Conservation (phyloP, 768 basidiomycete genomes). For the Phanerochaete carnosa region DNA sequence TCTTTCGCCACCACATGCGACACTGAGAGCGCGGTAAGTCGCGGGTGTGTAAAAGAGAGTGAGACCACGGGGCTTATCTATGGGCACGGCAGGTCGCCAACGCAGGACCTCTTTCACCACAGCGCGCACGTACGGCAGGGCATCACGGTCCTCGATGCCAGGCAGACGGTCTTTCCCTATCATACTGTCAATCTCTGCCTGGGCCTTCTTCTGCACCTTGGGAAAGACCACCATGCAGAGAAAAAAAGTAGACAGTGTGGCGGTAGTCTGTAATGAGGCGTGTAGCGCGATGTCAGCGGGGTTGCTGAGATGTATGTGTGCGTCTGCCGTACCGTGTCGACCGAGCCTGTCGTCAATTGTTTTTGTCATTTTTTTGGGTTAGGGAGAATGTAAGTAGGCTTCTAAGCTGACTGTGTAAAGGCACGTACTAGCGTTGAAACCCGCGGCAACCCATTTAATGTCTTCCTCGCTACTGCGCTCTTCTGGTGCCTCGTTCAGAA, state of each 20-base stretch:
- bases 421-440: slow-evolving; percentile 24
- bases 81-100: slow-evolving; percentile 28
- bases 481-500: slow-evolving; percentile 52
- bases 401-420: too few species aligned
- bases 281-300: too few species aligned
- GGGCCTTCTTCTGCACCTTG: slow-evolving; percentile 14
- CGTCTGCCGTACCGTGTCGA: too few species aligned
- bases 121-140: slow-evolving; percentile 13
- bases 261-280: slow-evolving; percentile 7
- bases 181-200: slow-evolving; percentile 18
- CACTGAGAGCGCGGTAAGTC: slow-evolving; percentile 30
- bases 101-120: slow-evolving; percentile 26
- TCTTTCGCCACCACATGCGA: slow-evolving; percentile 19
- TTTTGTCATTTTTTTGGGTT: too few species aligned
- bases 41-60: background rate
- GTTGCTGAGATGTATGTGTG: slow-evolving; percentile 38
- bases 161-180: slow-evolving; percentile 14
- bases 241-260: slow-evolving; percentile 4
- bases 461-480: slow-evolving; percentile 40
- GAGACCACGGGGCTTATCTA: background rate
- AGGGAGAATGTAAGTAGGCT: too few species aligned
- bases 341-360: too few species aligned
- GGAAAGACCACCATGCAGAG: slow-evolving; percentile 17
- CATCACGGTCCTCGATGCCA: slow-evolving; percentile 3
- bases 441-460: slow-evolving; percentile 56